Evolutionary conservation across 768 basidiomycete genomes (phyloP).

Genomic region (Trametes punicea): DNA sequence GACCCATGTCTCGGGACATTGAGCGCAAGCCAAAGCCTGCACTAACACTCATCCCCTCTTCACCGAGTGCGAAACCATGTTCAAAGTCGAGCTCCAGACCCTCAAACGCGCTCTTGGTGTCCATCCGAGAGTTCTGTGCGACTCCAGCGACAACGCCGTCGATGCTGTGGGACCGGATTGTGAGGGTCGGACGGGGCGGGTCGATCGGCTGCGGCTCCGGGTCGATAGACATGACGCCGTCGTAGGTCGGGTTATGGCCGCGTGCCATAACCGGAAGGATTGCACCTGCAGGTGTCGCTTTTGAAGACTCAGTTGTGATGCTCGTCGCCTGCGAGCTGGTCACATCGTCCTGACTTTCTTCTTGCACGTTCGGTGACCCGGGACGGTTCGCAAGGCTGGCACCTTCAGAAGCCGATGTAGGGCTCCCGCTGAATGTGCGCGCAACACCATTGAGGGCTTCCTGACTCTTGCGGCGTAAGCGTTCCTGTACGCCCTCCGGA

Average conservation of each 20-base stretch:
- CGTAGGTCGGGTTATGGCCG: conserved; percentile 28
- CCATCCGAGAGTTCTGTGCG: not conserved
- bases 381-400: not conserved
- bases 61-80: conserved; percentile 17
- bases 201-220: conserved; percentile 32
- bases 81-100: conserved; percentile 27
- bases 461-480: conserved; percentile 43
- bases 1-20: not conserved
- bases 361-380: not conserved
- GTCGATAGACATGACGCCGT: conserved; percentile 34
- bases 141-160: conserved; percentile 1
- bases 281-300: not conserved
- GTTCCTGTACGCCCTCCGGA: conserved; percentile 50
- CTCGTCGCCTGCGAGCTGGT: conserved; percentile 3
- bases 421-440: not conserved
- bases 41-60: conserved; percentile 15
- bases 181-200: conserved; percentile 30
- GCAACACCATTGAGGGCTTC: conserved; percentile 37
- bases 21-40: conserved; percentile 11
- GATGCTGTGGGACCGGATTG: conserved; percentile 26
- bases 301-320: not conserved
- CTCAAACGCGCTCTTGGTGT: conserved; percentile 19
- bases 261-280: conserved; percentile 17
- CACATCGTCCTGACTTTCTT: not conserved
- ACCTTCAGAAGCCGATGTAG: not conserved